phyloP scores from a whole-genome alignment of 2,329 filamentous ascomycete species.

The Ophiostoma ips region DNA sequence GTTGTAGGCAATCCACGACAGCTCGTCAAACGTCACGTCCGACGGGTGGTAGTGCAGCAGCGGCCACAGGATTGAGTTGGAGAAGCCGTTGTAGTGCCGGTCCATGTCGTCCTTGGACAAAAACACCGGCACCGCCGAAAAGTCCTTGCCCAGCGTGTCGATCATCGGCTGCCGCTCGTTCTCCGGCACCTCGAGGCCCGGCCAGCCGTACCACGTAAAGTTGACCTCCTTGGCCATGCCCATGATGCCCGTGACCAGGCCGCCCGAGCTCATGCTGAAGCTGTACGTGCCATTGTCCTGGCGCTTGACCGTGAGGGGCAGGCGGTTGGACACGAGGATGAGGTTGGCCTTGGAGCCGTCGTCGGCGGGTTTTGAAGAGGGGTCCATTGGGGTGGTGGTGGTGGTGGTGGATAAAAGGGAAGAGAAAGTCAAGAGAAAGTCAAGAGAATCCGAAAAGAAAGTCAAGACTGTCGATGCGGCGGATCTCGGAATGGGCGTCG shows the following conservation, averaged over 20 bases:
- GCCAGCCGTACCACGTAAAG: slow-evolving; percentile 99
- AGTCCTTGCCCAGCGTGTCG: slow-evolving; percentile 69
- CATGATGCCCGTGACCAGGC: slow-evolving; percentile 83
- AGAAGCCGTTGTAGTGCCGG: slow-evolving; percentile 94
- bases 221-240: slow-evolving; percentile 83
- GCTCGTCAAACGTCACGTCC: slow-evolving; percentile 95
- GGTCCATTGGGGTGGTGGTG: background rate
- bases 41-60: slow-evolving; percentile 98
- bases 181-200: slow-evolving; percentile 80
- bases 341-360: slow-evolving; percentile 12
- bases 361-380: slow-evolving; percentile 5
- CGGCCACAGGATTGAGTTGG: slow-evolving; percentile 96
- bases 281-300: slow-evolving; percentile 82
- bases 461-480: background rate
- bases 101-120: slow-evolving; percentile 88
- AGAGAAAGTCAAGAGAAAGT: too few relatives aligned
- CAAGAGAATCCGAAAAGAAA: too few relatives aligned
- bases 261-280: slow-evolving; percentile 94
- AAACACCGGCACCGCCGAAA: slow-evolving; percentile 82
- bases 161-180: slow-evolving; percentile 63
- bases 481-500: background rate
- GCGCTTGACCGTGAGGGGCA: slow-evolving; percentile 93
- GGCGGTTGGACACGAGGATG: slow-evolving; percentile 72
- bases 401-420: too few relatives aligned
- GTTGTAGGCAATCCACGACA: slow-evolving; percentile 82